Evolutionary conservation across 176 grass and related monocot genomes (phyloP), one percentile per base, ranked within the genome.

Genomic region (Aegilops sharonensis): DNA sequence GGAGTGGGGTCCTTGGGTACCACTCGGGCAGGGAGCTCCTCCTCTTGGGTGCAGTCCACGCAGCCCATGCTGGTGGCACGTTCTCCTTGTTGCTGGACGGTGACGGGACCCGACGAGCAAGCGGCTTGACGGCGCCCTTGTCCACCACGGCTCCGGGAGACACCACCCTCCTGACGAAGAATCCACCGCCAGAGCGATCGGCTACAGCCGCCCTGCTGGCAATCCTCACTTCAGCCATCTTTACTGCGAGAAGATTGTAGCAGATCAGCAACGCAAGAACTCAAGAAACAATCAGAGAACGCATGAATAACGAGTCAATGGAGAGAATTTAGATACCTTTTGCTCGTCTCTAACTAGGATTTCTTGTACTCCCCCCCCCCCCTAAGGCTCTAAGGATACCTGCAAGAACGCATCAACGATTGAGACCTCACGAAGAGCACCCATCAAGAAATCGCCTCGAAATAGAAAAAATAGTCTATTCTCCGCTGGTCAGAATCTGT

Each of bases 1-100:
- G 78, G 32, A 95, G 94, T 50, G 94, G 94, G 18, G 81, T 89
- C 80, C 94, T 88, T 0, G 81, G 91, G 77, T 93, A 95, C 94
- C 94, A 95, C 29, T 91, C 84, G 0, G 91, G 91, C 4, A 95
- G 84, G 43, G 84, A 87, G 84, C 89, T 95, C 81, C 72, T 95
- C 84, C 87, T 83, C 84, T 88, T 86, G 20, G 82, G 82, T 68
- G 78, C 39, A 75, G 13, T 18, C 72, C n/a, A n/a, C 62, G 62
- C 23, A 54, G 67, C 74, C 64, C 89, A 78, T 17, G 25, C 78
- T 11, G 89, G 79, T 34, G 73, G 70, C 23, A 88, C 61, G 56
- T 89, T 91, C 74, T 81, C 89, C 87, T 92, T 95, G 72, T 85
- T 91, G 60, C 45, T 83, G 5, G 63, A 72, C 1, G 71, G 45